A percentile compares a stretch with the other conserved stretches of the same genome.
phyloP scores from a whole-genome alignment of 495 filamentous ascomycete genomes.

The Neurospora sp. region DNA sequence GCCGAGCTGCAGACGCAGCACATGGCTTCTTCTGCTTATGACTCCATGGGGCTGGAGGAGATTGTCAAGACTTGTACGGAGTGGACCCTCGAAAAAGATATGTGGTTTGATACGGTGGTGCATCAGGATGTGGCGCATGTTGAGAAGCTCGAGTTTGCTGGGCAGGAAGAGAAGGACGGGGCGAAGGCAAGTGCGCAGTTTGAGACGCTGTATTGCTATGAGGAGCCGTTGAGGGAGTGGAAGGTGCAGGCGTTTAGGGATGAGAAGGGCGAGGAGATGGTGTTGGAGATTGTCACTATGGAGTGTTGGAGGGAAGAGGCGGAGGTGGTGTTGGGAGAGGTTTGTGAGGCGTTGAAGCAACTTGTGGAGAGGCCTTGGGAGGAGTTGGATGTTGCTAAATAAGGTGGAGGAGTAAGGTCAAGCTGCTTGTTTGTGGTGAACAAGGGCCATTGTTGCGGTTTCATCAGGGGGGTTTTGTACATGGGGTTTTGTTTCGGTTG shows the following conservation, averaged over 20 bases:
- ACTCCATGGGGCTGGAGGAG: constrained; percentile 26
- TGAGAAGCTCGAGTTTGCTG: constrained; percentile 24
- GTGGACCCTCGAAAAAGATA: constrained; percentile 6
- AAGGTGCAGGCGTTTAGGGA: constrained; percentile 34
- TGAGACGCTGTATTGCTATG: constrained; percentile 35
- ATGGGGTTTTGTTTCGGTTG: not conserved
- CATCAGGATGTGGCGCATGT: constrained; percentile 38
- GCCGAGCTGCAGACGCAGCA: constrained; percentile 28
- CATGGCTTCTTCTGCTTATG: constrained; percentile 24
- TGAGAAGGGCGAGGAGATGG: constrained; percentile 25
- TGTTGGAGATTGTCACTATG: constrained; percentile 35
- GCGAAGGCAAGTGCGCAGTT: constrained; percentile 17
- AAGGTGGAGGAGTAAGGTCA: not conserved
- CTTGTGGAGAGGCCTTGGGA: constrained; percentile 21
- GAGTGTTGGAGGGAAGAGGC: constrained; percentile 31
- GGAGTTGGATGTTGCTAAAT: not conserved
- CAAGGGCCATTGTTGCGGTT: not conserved
- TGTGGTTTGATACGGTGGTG: constrained; percentile 36
- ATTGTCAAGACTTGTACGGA: constrained; percentile 22
- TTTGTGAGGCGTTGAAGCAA: constrained; percentile 19
- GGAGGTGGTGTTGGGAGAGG: constrained; percentile 22
- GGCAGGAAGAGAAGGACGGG: constrained; percentile 24
- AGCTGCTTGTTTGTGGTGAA: not conserved
- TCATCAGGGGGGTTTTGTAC: not conserved
- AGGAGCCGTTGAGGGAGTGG: constrained; percentile 36